These are phyloP conservation scores for Aspergillus diversus DNA, from an alignment of 495 filamentous ascomycete genomes.

Conservation along the genomic window DNA sequence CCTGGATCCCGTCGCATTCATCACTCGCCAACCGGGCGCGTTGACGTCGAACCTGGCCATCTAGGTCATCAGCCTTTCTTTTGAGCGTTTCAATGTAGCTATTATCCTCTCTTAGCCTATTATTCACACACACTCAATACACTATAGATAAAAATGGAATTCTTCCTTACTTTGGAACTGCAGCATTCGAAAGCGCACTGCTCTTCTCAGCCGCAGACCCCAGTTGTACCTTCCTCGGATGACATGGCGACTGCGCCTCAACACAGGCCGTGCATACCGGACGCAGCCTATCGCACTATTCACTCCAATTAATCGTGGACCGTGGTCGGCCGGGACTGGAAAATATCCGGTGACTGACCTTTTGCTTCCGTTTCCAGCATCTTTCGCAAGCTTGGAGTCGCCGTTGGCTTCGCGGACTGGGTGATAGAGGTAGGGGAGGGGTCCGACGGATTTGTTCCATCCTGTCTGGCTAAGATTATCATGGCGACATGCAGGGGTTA, in stretches of 20 bases:
- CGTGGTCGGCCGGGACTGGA: not conserved
- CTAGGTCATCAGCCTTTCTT: slow-evolving; percentile 27
- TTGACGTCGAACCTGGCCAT: slow-evolving; percentile 18
- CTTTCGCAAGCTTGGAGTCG: slow-evolving; percentile 32
- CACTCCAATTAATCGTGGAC: not conserved
- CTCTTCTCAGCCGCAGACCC: slow-evolving; percentile 23
- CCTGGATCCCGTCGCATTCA: not conserved
- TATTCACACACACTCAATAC: no score
- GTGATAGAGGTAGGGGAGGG: not conserved
- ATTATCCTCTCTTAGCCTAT: not conserved
- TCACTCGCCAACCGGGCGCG: slow-evolving; percentile 13
- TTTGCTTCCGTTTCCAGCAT: slow-evolving; percentile 40
- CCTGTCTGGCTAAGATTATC: no score
- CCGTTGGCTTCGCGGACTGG: not conserved
- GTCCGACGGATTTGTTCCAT: not conserved
- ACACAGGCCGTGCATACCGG: slow-evolving; percentile 31
- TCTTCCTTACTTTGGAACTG: slow-evolving; percentile 28
- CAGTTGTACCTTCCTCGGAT: slow-evolving; percentile 25
- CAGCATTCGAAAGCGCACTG: slow-evolving; percentile 32
- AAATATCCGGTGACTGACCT: slow-evolving; percentile 21
- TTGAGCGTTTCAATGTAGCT: slow-evolving; percentile 34
- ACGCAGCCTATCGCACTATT: slow-evolving; percentile 30
- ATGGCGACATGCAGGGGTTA: no score
- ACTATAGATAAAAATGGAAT: no score
- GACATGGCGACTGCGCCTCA: slow-evolving; percentile 21